These are phyloP conservation scores for Xylaria scruposa DNA, from an alignment of 495 filamentous ascomycete genomes.

Conservation along the genomic window DNA sequence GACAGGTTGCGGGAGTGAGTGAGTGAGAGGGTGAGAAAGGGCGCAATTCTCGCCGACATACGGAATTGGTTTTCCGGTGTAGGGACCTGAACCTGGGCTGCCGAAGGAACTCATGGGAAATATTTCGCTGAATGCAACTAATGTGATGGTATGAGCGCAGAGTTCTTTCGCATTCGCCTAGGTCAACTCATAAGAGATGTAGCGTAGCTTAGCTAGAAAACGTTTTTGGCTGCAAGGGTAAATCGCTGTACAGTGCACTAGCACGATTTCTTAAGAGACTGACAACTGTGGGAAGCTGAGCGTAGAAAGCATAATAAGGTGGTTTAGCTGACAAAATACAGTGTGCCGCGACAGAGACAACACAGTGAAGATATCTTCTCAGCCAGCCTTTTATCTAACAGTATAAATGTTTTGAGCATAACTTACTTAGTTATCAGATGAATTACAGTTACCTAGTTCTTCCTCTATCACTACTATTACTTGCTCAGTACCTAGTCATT, in stretches of 20 bases:
- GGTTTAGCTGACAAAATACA: neutral
- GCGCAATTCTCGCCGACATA: slow-evolving; percentile 52
- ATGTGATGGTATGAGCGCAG: neutral
- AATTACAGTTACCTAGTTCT: no score
- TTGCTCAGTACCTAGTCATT: neutral
- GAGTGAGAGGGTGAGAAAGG: neutral
- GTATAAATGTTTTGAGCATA: no score
- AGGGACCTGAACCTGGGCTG: slow-evolving; percentile 73
- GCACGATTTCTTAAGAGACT: neutral
- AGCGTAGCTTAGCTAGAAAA: neutral
- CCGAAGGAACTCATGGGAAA: slow-evolving; percentile 70
- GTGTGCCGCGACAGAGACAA: neutral
- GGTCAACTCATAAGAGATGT: neutral
- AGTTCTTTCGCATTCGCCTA: neutral
- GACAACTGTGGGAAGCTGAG: neutral
- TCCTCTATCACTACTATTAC: no score
- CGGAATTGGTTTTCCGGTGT: slow-evolving; percentile 76
- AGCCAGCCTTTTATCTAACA: no score
- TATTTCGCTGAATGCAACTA: neutral
- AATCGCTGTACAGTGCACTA: neutral
- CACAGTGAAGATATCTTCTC: neutral
- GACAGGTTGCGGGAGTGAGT: neutral
- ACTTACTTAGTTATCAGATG: no score
- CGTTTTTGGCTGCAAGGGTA: slow-evolving; percentile 9
- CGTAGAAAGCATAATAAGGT: neutral